Evolutionary conservation across 495 filamentous ascomycete genomes (phyloP), one percentile per base, ranked within the genome.

Genomic region (Bathelium albidoporum): DNA sequence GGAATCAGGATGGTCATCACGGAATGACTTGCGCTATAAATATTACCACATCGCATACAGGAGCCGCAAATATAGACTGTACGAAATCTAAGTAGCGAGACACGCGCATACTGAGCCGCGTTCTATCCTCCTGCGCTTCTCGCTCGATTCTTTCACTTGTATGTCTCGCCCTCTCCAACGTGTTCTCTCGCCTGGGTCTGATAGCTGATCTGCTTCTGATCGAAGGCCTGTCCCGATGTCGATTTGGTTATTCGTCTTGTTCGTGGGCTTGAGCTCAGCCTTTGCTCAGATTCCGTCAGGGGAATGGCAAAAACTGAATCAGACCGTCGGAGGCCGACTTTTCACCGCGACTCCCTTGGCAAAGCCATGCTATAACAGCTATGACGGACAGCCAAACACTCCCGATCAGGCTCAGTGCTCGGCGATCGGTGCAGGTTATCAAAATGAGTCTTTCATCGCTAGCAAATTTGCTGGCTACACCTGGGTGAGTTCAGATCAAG

Each of bases 311-410:
- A 14, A 32, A 4, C 31, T 63, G 20, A 63, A 63, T 26, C 45
- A 59, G 28, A 58, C 62, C 32, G 62, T 63, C 12, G 52, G 36
- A 5, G 62, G 52, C 1, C 45, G 62, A 20, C 62, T 63, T 11
- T 24, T 34, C 32, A 18, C n/a, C 10, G 52, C 24, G 18, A 41
- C 55, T 34, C 62, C 62, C 12, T 14, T 63, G 7, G 52, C 62
- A 28, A 63, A 58, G 45, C 62, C 62, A 32, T 58, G 62, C 62
- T 59, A 63, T 53, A 31, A 32, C 16, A 18, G 41, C 12, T 58
- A 63, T 26, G 29, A 59, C 18, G 24, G 62, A 18, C 16, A 3
- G 26, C 16, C 41, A 24, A 20, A 58, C n/a, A 59, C 52, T 2
- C 45, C 62, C 9, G 28, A 41, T 32, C n/a, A 29, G 12, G 62